A percentile compares a stretch with the other conserved stretches of the same genome.
Evolutionary conservation across 768 basidiomycete genomes (phyloP).

Genomic region (Imleria badia): DNA sequence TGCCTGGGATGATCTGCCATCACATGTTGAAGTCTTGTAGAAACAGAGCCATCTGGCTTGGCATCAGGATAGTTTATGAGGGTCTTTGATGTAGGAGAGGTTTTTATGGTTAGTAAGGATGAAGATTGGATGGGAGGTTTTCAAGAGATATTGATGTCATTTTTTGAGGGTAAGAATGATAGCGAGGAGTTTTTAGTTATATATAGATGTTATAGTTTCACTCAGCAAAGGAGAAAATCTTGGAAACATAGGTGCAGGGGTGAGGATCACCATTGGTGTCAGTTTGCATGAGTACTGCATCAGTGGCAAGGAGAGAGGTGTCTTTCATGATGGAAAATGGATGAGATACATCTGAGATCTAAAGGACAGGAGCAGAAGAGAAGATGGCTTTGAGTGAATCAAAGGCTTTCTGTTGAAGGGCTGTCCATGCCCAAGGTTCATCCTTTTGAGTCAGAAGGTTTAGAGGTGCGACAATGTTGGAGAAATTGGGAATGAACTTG

Average conservation of each 20-base stretch:
- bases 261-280: neutral
- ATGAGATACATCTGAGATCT: neutral
- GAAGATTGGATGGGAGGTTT: neutral
- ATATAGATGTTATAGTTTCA: no score
- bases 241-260: neutral
- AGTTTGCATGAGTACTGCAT: neutral
- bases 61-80: neutral
- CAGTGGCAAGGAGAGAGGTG: neutral
- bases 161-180: no score
- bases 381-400: no score
- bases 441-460: no score
- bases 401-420: no score
- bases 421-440: no score
- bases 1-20: neutral
- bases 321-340: neutral
- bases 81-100: no score
- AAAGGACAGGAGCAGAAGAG: no score
- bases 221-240: neutral
- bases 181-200: no score
- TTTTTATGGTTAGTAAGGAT: neutral
- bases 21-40: neutral
- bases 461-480: no score
- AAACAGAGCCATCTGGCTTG: neutral
- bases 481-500: no score
- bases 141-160: no score